Base-by-base conservation (phyloP, 148 eudicot species). In the Chenopodium suecicum region DNA sequence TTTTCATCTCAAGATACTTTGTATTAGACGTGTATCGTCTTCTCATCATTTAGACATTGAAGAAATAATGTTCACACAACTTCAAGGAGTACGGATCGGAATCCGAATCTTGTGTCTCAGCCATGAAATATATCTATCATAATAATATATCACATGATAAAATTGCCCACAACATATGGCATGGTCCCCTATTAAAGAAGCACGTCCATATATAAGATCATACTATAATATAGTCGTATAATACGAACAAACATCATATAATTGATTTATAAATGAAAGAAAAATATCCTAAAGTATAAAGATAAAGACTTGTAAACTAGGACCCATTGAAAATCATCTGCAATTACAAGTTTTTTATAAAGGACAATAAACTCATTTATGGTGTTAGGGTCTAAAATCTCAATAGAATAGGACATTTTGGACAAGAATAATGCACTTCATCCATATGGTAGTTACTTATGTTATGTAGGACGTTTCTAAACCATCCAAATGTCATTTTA, bases 271-370 rank as follows among this genome's bases (percentile, higher is more conserved):
- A 48, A 50, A 23, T 48, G 29, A 17, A 32, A 32, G 14, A 77
- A 54, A 56, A 16, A 34, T 63, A 44, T 65, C 52, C 56, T 14
- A 29, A 72, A 10, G 44, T 31, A 56, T 54, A 17, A 73, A 71
- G 50, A 54, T 52, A 2, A 2, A 37, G 34, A 10, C 68, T 34
- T 63, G 44, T 70, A 77, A 77, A 77, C 10, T 34, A 44, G 71
- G 80, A 77, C 80, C 80, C 69, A 64, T 68, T 77, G 9, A 77
- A 77, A 77, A 77, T 64, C 31, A 65, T 64, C 56, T 77, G 31
- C 80, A 44, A 64, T 77, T 25, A 44, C 23, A 41, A n/a, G 16
- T 41, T 68, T 20, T 20, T 63, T 3, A 16, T 64, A 17, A 9
- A 23, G 23, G 58, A 25, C 70, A 64, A 63, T n/a, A 27, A 3